Evolutionary conservation across 2,329 filamentous ascomycete species (phyloP).

Genomic region (Alternaria sp.): DNA sequence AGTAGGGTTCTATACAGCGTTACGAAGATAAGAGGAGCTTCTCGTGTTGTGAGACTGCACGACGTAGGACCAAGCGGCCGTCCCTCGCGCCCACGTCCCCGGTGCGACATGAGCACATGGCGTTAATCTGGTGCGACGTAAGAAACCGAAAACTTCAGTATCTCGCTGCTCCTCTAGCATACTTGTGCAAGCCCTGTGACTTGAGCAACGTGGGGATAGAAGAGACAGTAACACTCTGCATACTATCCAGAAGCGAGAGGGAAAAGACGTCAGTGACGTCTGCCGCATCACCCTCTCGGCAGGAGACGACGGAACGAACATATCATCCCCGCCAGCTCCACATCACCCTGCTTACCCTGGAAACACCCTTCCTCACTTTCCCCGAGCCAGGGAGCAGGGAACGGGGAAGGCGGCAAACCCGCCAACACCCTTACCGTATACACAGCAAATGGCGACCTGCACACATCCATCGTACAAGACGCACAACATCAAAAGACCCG

Average conservation of each 20-base stretch:
- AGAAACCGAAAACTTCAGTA: neutral
- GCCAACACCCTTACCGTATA: neutral
- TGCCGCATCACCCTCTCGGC: neutral
- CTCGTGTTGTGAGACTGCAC: slow-evolving; percentile 17
- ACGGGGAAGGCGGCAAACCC: neutral
- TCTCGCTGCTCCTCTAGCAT: neutral
- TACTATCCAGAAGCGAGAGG: neutral
- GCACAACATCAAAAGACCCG: slow-evolving; percentile 15
- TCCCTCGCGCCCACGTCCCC: slow-evolving; percentile 1
- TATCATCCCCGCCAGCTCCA: neutral
- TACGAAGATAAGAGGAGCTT: neutral
- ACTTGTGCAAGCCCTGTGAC: neutral
- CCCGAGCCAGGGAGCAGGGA: slow-evolving; percentile 21
- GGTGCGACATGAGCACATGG: slow-evolving; percentile 19
- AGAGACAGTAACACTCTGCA: neutral
- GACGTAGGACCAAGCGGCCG: slow-evolving; percentile 12
- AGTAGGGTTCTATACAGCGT: neutral
- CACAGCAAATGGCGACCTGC: slow-evolving; percentile 9
- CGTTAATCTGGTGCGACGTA: slow-evolving; percentile 17
- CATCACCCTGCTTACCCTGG: neutral
- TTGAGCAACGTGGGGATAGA: neutral
- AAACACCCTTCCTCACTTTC: neutral
- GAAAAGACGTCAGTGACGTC: neutral
- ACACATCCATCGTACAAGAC: neutral
- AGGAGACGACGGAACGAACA: neutral